phyloP scores from a whole-genome alignment of 148 eudicot species.

The Heliamphora exappendiculata region DNA sequence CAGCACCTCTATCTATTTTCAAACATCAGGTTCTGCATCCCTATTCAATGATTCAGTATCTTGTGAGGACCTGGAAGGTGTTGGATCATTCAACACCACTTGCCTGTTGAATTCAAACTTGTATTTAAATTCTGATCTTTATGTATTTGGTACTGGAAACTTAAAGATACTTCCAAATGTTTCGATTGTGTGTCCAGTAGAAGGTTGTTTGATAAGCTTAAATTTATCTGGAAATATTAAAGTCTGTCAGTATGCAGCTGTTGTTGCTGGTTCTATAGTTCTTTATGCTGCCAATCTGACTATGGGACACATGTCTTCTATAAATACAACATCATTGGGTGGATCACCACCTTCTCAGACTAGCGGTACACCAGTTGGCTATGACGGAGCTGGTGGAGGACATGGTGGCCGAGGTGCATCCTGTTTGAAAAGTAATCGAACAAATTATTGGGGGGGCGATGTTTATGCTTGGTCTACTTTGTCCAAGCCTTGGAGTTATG shows the following conservation, averaged over 20 bases:
- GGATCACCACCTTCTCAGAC: slow-evolving; percentile 74
- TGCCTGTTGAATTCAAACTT: slow-evolving; percentile 57
- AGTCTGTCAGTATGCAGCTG: slow-evolving; percentile 52
- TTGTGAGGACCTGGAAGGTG: slow-evolving; percentile 70
- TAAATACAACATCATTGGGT: slow-evolving; percentile 60
- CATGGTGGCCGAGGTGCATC: slow-evolving; percentile 95
- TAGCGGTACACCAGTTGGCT: slow-evolving; percentile 75
- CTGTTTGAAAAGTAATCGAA: slow-evolving; percentile 39
- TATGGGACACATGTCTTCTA: slow-evolving; percentile 41
- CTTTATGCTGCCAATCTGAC: slow-evolving; percentile 52
- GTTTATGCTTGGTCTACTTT: slow-evolving; percentile 74
- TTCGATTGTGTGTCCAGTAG: slow-evolving; percentile 45
- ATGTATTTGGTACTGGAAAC: slow-evolving; percentile 60
- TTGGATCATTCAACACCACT: slow-evolving; percentile 75
- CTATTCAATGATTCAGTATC: slow-evolving; percentile 27
- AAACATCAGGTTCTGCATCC: slow-evolving; percentile 14
- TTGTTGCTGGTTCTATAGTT: slow-evolving; percentile 55
- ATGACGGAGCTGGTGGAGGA: slow-evolving; percentile 85
- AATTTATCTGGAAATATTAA: slow-evolving; percentile 59
- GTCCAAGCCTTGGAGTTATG: slow-evolving; percentile 65
- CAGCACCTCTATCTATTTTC: slow-evolving; percentile 4
- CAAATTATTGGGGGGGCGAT: slow-evolving; percentile 74
- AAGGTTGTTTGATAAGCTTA: slow-evolving; percentile 51
- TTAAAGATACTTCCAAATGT: slow-evolving; percentile 67
- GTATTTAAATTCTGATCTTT: slow-evolving; percentile 36